Base-by-base conservation (phyloP, 2,329 filamentous ascomycete species). In the Trichoderma sp. region DNA sequence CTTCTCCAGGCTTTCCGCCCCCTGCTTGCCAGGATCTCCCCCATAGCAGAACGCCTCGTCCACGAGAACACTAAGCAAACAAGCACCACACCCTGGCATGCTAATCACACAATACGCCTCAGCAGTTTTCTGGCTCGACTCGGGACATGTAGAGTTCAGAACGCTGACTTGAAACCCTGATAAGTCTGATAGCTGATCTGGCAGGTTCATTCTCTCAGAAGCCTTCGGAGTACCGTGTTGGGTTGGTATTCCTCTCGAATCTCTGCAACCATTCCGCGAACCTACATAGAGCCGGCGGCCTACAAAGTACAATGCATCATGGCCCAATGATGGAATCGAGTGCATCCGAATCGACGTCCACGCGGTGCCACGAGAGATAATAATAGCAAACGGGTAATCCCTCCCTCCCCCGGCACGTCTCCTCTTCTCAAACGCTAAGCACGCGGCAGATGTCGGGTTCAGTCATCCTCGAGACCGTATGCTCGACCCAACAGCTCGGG, bases 11-110 rank as follows among this genome's bases (percentile, higher is more conserved):
- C 39, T 50, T 28, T 50, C 66, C 50, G 58, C 55, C 47, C 52
- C 66, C 43, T 63, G 52, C 52, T 51, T n/a, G 59, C 58, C 21
- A 21, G 64, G 54, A 56, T 65, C 56, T 26, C 48, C 55, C 66
- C 45, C 28, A 55, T 65, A 62, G 26, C 26, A 62, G 28, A 60
- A 41, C 63, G 54, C 63, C 65, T 61, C 21, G 19, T 66, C 45
- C 28, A 19, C 41, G 19, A 64, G 17, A 28, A 41, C 34, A 44
- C 60, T 47, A 59, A 47, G 59, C 50, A 55, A 52, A 24, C 59
- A 47, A 63, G 43, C 26, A 44, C 21, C 24, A 21, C 45, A 63
- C 60, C 50, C 60, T 50, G 39, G 60, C 41, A 26, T 55, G 34
- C 26, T 47, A 63, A 63, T 63, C 39, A 55, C 50, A 63, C 34